phyloP scores from a whole-genome alignment of 2,329 filamentous ascomycete species.

The Hymenoscyphus fructigenus region DNA sequence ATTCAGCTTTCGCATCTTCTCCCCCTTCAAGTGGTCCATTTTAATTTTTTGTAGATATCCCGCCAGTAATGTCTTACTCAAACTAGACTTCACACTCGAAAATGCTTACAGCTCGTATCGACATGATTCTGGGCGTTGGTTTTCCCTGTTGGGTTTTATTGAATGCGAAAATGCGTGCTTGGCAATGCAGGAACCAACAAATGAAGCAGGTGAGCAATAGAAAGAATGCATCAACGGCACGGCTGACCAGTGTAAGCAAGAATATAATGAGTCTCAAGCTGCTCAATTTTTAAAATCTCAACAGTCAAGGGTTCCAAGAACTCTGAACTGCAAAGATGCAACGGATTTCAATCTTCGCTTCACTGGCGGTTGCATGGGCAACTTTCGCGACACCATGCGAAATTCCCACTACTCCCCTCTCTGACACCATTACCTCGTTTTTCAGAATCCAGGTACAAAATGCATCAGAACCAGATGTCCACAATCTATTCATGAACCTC shows the following conservation, averaged over 20 bases:
- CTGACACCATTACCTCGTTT: slow-evolving; percentile 37
- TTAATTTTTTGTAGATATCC: too few relatives aligned
- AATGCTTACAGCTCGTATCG: background rate
- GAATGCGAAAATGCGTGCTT: background rate
- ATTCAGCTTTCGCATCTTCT: too few relatives aligned
- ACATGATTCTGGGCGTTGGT: background rate
- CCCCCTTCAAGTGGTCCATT: too few relatives aligned
- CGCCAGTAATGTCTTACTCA: too few relatives aligned
- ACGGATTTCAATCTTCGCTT: slow-evolving; percentile 7
- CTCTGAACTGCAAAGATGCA: slow-evolving; percentile 15
- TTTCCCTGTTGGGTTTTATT: background rate
- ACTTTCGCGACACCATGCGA: slow-evolving; percentile 32
- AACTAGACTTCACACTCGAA: background rate
- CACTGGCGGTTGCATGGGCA: slow-evolving; percentile 23
- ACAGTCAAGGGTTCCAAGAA: background rate
- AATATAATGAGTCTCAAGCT: background rate
- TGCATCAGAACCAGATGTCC: slow-evolving; percentile 38
- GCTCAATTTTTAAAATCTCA: background rate
- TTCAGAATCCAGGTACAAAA: slow-evolving; percentile 43
- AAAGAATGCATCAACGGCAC: background rate
- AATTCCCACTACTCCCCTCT: slow-evolving; percentile 33
- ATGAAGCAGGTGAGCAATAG: background rate
- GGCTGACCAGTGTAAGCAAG: background rate
- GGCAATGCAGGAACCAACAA: slow-evolving; percentile 3
- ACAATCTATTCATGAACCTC: slow-evolving; percentile 42